Evolutionary conservation across 305 asterid species (phyloP), one percentile per base, ranked within the genome.

Genomic region (Plantago coronopus): DNA sequence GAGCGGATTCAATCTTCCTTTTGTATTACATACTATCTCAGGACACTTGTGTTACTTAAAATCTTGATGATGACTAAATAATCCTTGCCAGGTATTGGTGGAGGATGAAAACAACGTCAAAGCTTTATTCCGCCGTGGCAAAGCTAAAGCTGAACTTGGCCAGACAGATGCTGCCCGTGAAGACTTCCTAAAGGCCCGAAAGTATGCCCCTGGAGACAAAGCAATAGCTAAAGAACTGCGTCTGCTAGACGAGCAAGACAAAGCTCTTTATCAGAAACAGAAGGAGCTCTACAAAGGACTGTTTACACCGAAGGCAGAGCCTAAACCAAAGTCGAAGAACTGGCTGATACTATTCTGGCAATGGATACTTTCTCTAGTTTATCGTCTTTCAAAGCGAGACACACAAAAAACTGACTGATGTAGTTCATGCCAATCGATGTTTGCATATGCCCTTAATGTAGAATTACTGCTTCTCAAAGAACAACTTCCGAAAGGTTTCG

Each of bases 151-250:
- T 61, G 87, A 81, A 74, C 95, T 93, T 18, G 99, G 99, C 72
- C 99, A 93, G 80, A 86, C 89, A 4, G 95, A 87, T 34, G 95
- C 94, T 57, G 99, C 97, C 49, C 91, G 95, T 19, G 96, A 89
- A 62, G 99, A 93, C 78, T 87, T 89, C 69, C 78, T 81, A 10
- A 89, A 85, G 79, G 97, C 94, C 17, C 86, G 86, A 3, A 93
- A 89, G 72, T 76, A 77, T 64, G 85, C 88, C 43, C 99, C 96
- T n/a, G 79, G 78, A 54, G 99, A 89, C 74, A 93, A 85, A 76
- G 89, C 96, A 27, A 85, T 93, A 58, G 58, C 77, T 0, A 83
- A 64, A 57, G 94, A 93, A 79, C 40, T 93, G 63, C 91, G 86
- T 20, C 56, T 79, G 62, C 84, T 89, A 50, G 84, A 86, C 3